A percentile compares a stretch with the other conserved stretches of the same genome.
These are phyloP conservation scores for Umbilicaria muhlenbergii DNA, from an alignment of 495 filamentous ascomycete genomes.

Conservation along the genomic window DNA sequence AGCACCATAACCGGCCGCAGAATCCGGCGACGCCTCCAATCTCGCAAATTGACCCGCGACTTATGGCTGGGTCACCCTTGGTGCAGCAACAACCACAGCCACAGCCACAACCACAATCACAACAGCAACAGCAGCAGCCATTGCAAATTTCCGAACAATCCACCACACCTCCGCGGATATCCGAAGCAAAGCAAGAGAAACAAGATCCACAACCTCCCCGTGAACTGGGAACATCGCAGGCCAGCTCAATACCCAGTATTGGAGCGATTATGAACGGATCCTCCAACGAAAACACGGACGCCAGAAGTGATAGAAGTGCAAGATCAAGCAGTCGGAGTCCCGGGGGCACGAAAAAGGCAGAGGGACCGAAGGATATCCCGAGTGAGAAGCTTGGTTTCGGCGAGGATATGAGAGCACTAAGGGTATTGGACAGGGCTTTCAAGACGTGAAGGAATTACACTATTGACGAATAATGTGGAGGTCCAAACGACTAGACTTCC, in stretches of 20 bases:
- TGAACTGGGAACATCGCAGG: conserved; percentile 7
- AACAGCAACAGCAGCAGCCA: conserved; percentile 2
- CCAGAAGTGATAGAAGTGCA: conserved; percentile 20
- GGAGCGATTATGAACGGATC: conserved; percentile 33
- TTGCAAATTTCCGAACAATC: conserved; percentile 2
- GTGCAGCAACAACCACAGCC: conserved; percentile 1
- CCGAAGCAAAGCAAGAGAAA: conserved; percentile 2
- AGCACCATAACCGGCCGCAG: conserved; percentile 4
- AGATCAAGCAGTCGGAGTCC: conserved; percentile 20
- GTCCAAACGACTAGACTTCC: too few species aligned
- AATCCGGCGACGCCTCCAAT: conserved; percentile 7
- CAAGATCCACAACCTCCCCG: neutral
- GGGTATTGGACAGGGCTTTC: conserved; percentile 38
- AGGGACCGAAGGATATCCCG: conserved; percentile 45
- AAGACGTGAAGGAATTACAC: neutral
- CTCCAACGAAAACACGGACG: conserved; percentile 15
- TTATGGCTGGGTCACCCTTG: conserved; percentile 9
- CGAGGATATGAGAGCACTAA: conserved; percentile 50
- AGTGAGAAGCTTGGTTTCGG: conserved; percentile 46
- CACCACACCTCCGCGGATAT: too few species aligned
- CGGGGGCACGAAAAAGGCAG: conserved; percentile 19
- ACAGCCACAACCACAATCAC: neutral
- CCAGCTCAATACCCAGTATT: conserved; percentile 34
- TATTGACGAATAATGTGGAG: too few species aligned
- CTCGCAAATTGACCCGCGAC: conserved; percentile 12